Evolutionary conservation across 495 filamentous ascomycete genomes (phyloP), one percentile per base, ranked within the genome.

Genomic region (Penicillium simplicissimum): DNA sequence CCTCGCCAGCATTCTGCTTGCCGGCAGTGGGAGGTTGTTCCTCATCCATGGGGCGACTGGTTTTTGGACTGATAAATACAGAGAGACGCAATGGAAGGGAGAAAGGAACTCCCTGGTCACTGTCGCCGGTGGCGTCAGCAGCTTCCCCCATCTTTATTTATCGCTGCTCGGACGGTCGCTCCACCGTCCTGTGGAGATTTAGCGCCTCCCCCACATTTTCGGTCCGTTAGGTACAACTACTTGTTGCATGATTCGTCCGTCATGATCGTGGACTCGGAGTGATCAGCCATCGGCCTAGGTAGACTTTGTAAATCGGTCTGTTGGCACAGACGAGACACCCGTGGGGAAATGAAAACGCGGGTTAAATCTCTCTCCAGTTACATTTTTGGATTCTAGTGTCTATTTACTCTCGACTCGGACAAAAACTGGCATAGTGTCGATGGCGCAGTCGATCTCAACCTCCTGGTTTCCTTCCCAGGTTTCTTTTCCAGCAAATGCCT

Each of bases 391-490:
- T 55, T 55, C 52, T 36, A 4, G 17, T 8, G n/a, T 40, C 33
- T 37, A 21, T 40, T 28, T 35, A 17, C 36, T 25, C n/a, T 40
- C 52, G 7, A 23, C 52, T 25, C 47, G 47, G 47, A 25, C 36
- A 55, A 55, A 55, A 5, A 55, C 53, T 1, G 53, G 53, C 53
- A 55, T 55, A 4, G 36, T 55, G n/a, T 55, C 53, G 10, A 55
- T 25, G 35, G 19, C 6, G 14, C 53, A 55, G 36, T 55, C 53
- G 11, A 55, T 14, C 35, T 38, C 19, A 36, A 55, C 40, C 36
- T 23, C 3, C 19, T 55, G 53, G 53, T 19, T 19, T 9, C 53
- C 53, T 23, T 55, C 53, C 53, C 53, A 55, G 17, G n/a, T 40
- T 15, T 37, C 35, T 4, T 55, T 36, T 25, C 53, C 53, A 6